phyloP scores from a whole-genome alignment of 192 early-diverging fungal genomes.

The Linderina pennispora region DNA sequence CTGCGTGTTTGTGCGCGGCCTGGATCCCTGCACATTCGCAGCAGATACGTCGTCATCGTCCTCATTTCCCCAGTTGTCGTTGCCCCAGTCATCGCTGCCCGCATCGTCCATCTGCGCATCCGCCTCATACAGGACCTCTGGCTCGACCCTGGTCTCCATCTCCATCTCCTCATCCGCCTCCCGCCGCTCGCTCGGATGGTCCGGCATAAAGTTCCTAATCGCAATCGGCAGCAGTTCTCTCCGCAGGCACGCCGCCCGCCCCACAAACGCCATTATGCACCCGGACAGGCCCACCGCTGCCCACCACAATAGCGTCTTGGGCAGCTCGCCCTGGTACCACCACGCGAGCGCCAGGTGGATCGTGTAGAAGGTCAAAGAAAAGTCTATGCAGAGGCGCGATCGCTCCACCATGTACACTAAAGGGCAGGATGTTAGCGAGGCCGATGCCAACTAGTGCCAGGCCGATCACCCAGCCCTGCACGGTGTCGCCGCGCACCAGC shows the following conservation, averaged over 20 bases:
- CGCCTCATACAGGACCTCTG: not conserved
- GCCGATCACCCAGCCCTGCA: conserved; percentile 29
- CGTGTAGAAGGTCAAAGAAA: conserved; percentile 33
- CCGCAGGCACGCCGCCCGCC: conserved; percentile 33
- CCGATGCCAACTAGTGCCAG: conserved; percentile 15
- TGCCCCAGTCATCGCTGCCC: conserved; percentile 4
- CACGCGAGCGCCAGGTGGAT: conserved; percentile 38
- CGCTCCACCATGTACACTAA: conserved; percentile 47
- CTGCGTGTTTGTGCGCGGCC: too few relatives aligned
- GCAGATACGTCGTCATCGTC: not conserved
- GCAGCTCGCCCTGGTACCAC: conserved; percentile 17
- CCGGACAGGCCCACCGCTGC: conserved; percentile 3
- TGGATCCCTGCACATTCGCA: not conserved
- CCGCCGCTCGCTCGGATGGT: conserved; percentile 10
- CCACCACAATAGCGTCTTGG: conserved; percentile 26
- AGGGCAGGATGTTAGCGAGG: conserved; percentile 21
- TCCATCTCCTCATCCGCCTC: conserved; percentile 22
- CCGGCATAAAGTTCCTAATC: conserved; percentile 34
- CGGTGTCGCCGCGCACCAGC: conserved; percentile 34
- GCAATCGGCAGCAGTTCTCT: conserved; percentile 45
- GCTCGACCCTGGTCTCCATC: conserved; percentile 7
- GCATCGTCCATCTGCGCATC: not conserved
- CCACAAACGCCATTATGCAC: conserved; percentile 30
- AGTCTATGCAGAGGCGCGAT: conserved; percentile 44
- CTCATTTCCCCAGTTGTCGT: conserved; percentile 19